Percentiles rank a stretch among this genome's conserved stretches.
These are phyloP conservation scores for Kwoniella sp. DNA, from an alignment of 768 basidiomycete species.

Conservation along the genomic window DNA sequence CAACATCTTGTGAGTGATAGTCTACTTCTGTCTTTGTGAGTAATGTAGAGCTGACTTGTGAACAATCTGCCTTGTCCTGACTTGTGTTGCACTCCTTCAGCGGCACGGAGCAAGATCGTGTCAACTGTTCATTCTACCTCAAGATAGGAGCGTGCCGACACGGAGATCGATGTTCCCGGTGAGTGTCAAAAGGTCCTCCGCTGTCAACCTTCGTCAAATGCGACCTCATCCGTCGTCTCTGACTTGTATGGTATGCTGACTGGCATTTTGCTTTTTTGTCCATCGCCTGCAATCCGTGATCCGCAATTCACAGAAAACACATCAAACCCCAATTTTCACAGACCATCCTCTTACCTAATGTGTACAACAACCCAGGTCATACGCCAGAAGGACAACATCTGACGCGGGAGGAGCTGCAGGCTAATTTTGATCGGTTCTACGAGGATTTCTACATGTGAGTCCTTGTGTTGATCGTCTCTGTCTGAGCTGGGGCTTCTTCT, in stretches of 20 bases:
- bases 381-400: constrained; percentile 64
- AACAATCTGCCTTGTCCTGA: neutral
- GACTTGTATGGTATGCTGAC: neutral
- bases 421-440: constrained; percentile 59
- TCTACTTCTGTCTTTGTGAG: neutral
- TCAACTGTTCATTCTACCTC: constrained; percentile 99
- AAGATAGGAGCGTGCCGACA: constrained; percentile 99
- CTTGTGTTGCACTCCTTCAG: constrained; percentile 23
- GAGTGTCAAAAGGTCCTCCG: constrained; percentile 13
- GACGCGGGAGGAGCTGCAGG: constrained; percentile 67
- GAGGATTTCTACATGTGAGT: constrained; percentile 79
- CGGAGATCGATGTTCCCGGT: constrained; percentile 92
- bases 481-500: too few species aligned
- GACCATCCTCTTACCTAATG: constrained; percentile 92
- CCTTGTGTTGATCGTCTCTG: constrained; percentile 4
- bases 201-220: neutral
- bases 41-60: neutral
- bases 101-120: constrained; percentile 65
- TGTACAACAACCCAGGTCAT: constrained; percentile 97
- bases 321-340: constrained; percentile 97
- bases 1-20: constrained; percentile 72
- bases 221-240: too few species aligned
- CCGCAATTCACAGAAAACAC: constrained; percentile 71
- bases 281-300: neutral
- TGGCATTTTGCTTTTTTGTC: neutral